These are phyloP conservation scores for Annulohypoxylon nitens DNA, from an alignment of 495 filamentous ascomycete species.

Conservation along the genomic window DNA sequence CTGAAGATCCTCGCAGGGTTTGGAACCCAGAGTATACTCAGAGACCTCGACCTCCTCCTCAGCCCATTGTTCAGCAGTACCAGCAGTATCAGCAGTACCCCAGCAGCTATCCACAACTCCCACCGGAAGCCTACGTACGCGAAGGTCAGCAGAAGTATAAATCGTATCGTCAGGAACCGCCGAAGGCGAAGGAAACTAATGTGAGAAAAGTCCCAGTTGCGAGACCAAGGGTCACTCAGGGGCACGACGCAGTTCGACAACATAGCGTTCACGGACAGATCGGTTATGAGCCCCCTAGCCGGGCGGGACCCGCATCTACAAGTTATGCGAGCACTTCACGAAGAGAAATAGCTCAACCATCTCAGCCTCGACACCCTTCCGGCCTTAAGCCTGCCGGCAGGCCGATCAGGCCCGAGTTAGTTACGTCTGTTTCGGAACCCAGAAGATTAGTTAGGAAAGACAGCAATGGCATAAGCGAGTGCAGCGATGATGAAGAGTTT, in stretches of 20 bases:
- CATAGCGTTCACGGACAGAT: background rate
- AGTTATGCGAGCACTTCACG: background rate
- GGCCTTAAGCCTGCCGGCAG: background rate
- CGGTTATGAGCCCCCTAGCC: background rate
- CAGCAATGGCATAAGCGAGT: constrained; percentile 38
- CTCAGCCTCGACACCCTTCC: background rate
- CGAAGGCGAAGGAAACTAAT: background rate
- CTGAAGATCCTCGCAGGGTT: background rate
- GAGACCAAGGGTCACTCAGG: background rate
- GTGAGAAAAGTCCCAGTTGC: background rate
- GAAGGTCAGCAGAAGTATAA: background rate
- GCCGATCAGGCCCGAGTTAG: background rate
- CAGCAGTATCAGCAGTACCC: background rate
- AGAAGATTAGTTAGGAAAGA: constrained; percentile 16
- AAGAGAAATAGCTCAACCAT: background rate
- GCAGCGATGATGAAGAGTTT: constrained; percentile 8
- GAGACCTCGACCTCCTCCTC: background rate
- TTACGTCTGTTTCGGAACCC: background rate
- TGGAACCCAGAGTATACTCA: background rate
- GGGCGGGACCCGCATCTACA: background rate
- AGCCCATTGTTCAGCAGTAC: background rate
- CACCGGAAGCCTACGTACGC: background rate
- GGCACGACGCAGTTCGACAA: background rate
- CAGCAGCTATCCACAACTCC: background rate
- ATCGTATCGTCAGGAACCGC: background rate